phyloP scores from a whole-genome alignment of 148 eudicot genomes.

The Fagopyrum esculentum region DNA sequence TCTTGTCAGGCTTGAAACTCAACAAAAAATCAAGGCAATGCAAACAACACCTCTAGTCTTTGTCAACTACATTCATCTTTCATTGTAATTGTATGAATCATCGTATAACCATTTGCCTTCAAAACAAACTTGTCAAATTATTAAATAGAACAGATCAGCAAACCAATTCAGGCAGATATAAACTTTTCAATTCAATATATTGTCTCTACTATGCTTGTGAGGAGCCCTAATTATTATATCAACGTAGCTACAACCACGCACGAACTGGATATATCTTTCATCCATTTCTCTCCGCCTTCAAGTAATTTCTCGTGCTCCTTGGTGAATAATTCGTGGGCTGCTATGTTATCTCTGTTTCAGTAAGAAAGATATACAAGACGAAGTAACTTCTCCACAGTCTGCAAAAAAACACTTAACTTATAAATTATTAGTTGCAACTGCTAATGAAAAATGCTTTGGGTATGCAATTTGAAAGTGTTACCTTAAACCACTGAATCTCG shows the following conservation, averaged over 20 bases:
- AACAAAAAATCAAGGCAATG: too few relatives aligned
- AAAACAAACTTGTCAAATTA: too few relatives aligned
- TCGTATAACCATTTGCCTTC: too few relatives aligned
- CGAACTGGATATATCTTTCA: constrained; percentile 15
- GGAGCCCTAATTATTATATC: not conserved
- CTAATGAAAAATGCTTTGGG: not conserved
- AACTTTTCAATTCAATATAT: too few relatives aligned
- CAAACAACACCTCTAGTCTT: too few relatives aligned
- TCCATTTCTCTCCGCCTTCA: constrained; percentile 14
- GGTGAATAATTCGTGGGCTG: constrained; percentile 8
- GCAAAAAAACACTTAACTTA: not conserved
- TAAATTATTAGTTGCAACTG: not conserved
- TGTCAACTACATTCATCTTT: too few relatives aligned
- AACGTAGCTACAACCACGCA: constrained; percentile 12
- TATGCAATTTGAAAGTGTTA: not conserved
- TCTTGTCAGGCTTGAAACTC: too few relatives aligned
- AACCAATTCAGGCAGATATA: too few relatives aligned
- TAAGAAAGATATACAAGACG: not conserved
- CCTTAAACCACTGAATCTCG: constrained; percentile 17
- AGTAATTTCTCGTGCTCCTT: constrained; percentile 11
- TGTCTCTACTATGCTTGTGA: too few relatives aligned
- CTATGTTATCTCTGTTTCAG: not conserved
- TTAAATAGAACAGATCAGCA: too few relatives aligned
- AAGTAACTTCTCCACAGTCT: constrained; percentile 5
- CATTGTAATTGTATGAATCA: too few relatives aligned